These are phyloP conservation scores for Agrostemma githago DNA, from an alignment of 148 eudicot genomes.

Conservation along the genomic window DNA sequence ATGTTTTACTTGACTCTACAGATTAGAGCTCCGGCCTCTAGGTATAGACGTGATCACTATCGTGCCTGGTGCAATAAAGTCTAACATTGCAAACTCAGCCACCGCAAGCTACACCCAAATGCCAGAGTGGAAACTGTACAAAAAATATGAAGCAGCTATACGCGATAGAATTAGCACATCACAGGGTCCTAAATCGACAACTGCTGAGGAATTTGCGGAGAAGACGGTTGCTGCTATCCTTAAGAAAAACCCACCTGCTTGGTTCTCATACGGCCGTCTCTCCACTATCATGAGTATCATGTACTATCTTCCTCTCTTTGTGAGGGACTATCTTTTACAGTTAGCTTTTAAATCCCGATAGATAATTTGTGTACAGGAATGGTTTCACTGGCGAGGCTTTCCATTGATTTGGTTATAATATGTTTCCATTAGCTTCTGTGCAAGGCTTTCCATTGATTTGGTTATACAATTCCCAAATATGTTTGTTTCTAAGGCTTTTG, in stretches of 20 bases:
- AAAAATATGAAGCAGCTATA: conserved; percentile 56
- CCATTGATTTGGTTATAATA: not conserved
- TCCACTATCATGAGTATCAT: conserved; percentile 51
- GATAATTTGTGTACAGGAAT: not conserved
- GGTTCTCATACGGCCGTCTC: conserved; percentile 65
- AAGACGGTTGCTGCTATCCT: conserved; percentile 56
- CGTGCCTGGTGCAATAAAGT: conserved; percentile 71
- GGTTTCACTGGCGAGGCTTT: not conserved
- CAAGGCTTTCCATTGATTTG: not conserved
- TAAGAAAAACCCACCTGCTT: conserved; percentile 59
- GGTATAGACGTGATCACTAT: conserved; percentile 75
- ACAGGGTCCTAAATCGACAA: conserved; percentile 55
- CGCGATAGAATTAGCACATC: conserved; percentile 57
- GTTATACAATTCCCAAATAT: not conserved
- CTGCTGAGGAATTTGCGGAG: conserved; percentile 79
- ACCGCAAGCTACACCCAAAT: conserved; percentile 35
- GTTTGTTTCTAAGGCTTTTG: not conserved
- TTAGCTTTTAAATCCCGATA: conserved; percentile 44
- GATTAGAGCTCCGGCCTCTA: conserved; percentile 70
- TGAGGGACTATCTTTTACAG: conserved; percentile 56
- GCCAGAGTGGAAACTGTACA: conserved; percentile 88
- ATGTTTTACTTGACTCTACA: conserved; percentile 22
- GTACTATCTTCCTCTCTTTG: conserved; percentile 58
- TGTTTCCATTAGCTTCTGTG: not conserved
- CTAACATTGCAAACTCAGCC: conserved; percentile 68